Base-by-base conservation (phyloP, 2,329 filamentous ascomycete genomes). In the Metarhizium rileyi region DNA sequence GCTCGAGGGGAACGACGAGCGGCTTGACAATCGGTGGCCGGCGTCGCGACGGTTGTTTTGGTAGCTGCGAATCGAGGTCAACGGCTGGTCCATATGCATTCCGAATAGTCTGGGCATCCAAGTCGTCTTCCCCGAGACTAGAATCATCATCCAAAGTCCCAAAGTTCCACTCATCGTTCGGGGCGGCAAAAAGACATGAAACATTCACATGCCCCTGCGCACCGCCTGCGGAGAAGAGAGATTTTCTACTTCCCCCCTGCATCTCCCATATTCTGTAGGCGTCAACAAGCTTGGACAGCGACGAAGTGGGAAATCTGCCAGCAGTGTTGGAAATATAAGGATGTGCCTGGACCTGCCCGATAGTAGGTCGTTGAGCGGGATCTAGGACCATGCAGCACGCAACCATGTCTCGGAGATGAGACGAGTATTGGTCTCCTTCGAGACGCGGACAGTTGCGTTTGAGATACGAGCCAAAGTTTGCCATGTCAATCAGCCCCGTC, bases 191-290 rank as follows among this genome's bases (percentile, higher is more conserved):
- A 2, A 69, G 69, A 2, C 71, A 68, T 1, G 66, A 64, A 18
- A 73, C 57, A 25, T 75, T 70, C 2, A 66, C 65, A 14, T 73
- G 71, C 2, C 70, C 74, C 53, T 80, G 77, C 2, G 80, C 80
- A 52, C 81, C 81, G 20, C 76, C 76, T 3, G 72, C 66, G 8
- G 74, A 74, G 53, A 84, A 84, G 1, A 84, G 69, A n/a, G 81
- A 84, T 54, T 77, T 79, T 42, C 87, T 77, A 55, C 78, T 80
- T 25, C 86, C 86, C 23, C 87, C 87, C 55, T 80, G 77, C 8
- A 81, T 76, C 63, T 90, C 86, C 86, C 86, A 91, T 16, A 82
- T 61, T 60, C 81, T 83, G 66, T 86, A 91, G 12, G 80, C 81
- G 55, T 80, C 78, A 8, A 91, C 83, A 1, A 91, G 72, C 52